Evolutionary conservation across 441 rosid species (phyloP).

Genomic region (Populus hybrid): DNA sequence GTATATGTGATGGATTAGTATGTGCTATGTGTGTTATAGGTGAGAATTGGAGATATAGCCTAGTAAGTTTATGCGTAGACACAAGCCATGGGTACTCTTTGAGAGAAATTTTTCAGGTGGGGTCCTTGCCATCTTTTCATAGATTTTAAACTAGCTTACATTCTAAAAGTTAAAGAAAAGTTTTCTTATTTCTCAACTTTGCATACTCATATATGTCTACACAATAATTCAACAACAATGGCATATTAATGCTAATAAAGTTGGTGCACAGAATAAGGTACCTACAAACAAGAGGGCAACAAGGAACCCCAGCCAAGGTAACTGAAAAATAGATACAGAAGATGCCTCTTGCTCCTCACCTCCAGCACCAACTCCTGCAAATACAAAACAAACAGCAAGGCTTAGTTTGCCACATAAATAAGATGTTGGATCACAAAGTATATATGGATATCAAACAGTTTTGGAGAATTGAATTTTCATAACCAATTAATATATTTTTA

Average conservation of each 20-base stretch:
- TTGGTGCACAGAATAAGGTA: constrained; percentile 56
- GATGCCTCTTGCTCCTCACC: constrained; percentile 89
- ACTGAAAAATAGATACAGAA: constrained; percentile 67
- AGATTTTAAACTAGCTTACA: background rate
- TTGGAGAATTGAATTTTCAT: background rate
- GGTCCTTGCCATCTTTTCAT: background rate
- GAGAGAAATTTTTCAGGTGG: no score
- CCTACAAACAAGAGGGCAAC: constrained; percentile 97
- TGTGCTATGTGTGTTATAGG: background rate
- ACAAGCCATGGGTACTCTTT: background rate
- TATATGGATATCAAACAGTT: no score
- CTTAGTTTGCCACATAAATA: background rate
- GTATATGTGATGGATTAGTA: background rate
- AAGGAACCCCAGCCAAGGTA: constrained; percentile 72
- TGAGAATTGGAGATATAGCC: background rate
- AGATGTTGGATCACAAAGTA: background rate
- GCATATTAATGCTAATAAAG: background rate
- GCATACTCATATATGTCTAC: background rate
- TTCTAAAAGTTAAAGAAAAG: background rate
- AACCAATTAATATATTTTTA: background rate
- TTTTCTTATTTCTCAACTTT: background rate
- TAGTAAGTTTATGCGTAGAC: background rate
- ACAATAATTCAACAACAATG: background rate
- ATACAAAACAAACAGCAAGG: constrained; percentile 1
- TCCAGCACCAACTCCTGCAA: constrained; percentile 96